phyloP scores from a whole-genome alignment of 2,329 filamentous ascomycete genomes.

The Bipolaris bicolor region DNA sequence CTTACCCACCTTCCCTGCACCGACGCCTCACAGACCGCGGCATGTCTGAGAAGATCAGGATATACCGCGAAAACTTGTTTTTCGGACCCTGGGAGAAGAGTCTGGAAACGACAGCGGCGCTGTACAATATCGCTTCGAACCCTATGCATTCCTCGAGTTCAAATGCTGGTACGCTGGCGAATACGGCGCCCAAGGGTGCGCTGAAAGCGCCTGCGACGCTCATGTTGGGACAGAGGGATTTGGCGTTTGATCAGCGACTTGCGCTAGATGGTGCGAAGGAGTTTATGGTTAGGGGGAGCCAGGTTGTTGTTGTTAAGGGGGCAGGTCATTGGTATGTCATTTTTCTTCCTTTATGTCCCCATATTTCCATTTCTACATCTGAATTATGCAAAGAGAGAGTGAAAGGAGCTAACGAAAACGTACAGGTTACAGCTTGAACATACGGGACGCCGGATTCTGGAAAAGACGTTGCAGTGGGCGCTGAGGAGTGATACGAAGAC shows the following conservation, averaged over 20 bases:
- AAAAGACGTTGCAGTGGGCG: slow-evolving; percentile 46
- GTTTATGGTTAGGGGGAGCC: slow-evolving; percentile 57
- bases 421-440: slow-evolving; percentile 52
- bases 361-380: too few species aligned
- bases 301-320: slow-evolving; percentile 57
- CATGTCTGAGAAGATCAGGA: slow-evolving; percentile 58
- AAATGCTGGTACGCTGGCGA: slow-evolving; percentile 47
- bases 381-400: too few species aligned
- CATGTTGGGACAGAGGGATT: slow-evolving; percentile 60
- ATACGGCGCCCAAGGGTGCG: slow-evolving; percentile 52
- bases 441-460: slow-evolving; percentile 52
- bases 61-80: slow-evolving; percentile 61
- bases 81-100: slow-evolving; percentile 58
- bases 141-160: slow-evolving; percentile 18
- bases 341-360: background rate
- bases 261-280: slow-evolving; percentile 60
- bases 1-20: slow-evolving; percentile 51
- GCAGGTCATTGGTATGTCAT: slow-evolving; percentile 57
- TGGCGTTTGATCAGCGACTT: slow-evolving; percentile 57
- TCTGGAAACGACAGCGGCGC: slow-evolving; percentile 55
- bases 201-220: slow-evolving; percentile 61
- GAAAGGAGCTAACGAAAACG: background rate
- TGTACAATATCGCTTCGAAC: slow-evolving; percentile 51
- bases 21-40: slow-evolving; percentile 51
- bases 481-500: slow-evolving; percentile 28